A percentile compares a stretch with the other conserved stretches of the same genome.
Evolutionary conservation across 208 protist genomes (phyloP).

Genomic region (Wallacemonas sp.): DNA sequence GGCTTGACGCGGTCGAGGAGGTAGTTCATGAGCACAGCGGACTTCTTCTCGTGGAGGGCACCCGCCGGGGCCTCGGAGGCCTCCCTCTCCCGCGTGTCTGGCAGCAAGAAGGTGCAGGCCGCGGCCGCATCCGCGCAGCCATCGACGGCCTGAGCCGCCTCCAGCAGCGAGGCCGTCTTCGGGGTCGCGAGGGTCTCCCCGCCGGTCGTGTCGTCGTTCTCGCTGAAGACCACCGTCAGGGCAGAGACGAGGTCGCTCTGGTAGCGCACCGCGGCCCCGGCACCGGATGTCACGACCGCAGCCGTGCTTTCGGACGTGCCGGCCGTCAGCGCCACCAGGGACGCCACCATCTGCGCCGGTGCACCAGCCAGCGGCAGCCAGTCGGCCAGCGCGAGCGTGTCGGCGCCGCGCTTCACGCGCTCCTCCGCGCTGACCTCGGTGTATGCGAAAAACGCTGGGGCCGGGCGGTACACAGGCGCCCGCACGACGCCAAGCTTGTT

Average conservation of each 20-base stretch:
- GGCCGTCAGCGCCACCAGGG: conserved; percentile 20
- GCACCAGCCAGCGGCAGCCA: conserved; percentile 56
- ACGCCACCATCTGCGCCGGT: conserved; percentile 12
- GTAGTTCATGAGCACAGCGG: conserved; percentile 35
- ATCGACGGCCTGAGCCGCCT: too few relatives aligned
- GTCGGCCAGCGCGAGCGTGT: conserved; percentile 31
- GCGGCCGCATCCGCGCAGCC: not conserved
- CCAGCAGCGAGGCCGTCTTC: too few relatives aligned
- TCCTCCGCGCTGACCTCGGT: conserved; percentile 28
- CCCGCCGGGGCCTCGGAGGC: conserved; percentile 23
- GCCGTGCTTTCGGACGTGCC: not conserved
- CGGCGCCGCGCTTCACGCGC: conserved; percentile 8
- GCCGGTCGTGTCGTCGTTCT: conserved; percentile 12
- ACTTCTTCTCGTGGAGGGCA: conserved; percentile 43
- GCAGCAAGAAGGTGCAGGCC: not conserved
- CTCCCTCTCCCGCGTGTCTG: not conserved
- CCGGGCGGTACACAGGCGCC: conserved; percentile 35
- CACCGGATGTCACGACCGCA: conserved; percentile 7
- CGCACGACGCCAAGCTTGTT: conserved; percentile 58
- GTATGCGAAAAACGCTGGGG: conserved; percentile 64
- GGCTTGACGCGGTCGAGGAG: conserved; percentile 42
- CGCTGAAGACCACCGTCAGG: conserved; percentile 48
- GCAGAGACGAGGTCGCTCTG: conserved; percentile 72
- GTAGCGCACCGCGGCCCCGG: conserved; percentile 41
- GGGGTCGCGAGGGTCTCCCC: too few relatives aligned